Evolutionary conservation across 371 early-diverging fungal species (phyloP).

Genomic region (Capniomyces stellatus): DNA sequence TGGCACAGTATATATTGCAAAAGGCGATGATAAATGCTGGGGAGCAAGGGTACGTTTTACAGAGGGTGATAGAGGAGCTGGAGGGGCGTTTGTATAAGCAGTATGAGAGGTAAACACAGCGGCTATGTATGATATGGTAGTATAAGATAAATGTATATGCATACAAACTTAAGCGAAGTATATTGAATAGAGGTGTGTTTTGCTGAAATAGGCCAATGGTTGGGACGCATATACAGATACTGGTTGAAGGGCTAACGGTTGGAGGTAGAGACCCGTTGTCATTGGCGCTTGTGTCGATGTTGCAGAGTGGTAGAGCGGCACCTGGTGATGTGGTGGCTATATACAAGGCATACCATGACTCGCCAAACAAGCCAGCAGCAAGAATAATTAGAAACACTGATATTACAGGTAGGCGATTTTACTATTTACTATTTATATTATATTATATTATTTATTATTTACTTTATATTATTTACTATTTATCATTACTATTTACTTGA

Average conservation of each 20-base stretch:
- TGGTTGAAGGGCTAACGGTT: slow-evolving; percentile 28
- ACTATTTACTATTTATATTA: no score
- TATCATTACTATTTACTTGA: no score
- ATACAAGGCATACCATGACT: slow-evolving; percentile 12
- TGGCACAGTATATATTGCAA: slow-evolving; percentile 36
- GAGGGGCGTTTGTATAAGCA: slow-evolving; percentile 28
- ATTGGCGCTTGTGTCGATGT: slow-evolving; percentile 33
- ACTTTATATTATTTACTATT: no score
- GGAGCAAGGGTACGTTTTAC: slow-evolving; percentile 23
- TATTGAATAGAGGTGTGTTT: no score
- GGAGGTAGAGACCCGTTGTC: slow-evolving; percentile 24
- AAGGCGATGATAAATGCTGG: slow-evolving; percentile 31
- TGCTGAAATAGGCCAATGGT: slow-evolving; percentile 35
- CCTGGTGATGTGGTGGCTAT: slow-evolving; percentile 41
- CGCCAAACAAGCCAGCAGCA: slow-evolving; percentile 29
- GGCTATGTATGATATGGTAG: no score
- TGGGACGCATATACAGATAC: slow-evolving; percentile 30
- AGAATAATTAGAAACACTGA: no score
- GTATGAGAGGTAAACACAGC: no score
- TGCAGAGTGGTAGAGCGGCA: slow-evolving; percentile 32
- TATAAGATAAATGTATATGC: no score
- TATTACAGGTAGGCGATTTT: no score
- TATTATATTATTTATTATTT: no score
- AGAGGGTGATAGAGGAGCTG: slow-evolving; percentile 36
- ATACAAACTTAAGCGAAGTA: no score